A percentile compares a stretch with the other conserved stretches of the same genome.
Conservation (phyloP, 805 yeast genomes). For the Tetrapisispora fleetii region DNA sequence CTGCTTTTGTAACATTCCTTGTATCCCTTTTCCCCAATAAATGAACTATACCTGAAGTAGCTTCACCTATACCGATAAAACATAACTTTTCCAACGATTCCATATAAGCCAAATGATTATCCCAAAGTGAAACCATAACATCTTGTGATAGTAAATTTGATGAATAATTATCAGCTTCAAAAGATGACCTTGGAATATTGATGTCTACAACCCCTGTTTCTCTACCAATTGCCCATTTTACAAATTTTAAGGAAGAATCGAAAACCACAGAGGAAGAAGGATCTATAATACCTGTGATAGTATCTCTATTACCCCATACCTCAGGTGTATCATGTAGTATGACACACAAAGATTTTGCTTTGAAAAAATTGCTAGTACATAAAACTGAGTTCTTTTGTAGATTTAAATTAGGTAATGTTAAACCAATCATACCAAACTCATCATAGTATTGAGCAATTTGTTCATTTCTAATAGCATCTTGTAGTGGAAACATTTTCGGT, state of each 20-base stretch:
- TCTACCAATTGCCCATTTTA: constrained; percentile 53
- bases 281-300: constrained; percentile 68
- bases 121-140: constrained; percentile 74
- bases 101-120: constrained; percentile 73
- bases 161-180: constrained; percentile 45
- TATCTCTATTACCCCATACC: constrained; percentile 79
- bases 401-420: constrained; percentile 49
- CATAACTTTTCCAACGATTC: constrained; percentile 54
- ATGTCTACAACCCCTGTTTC: constrained; percentile 78
- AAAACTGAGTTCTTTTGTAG: constrained; percentile 30
- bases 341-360: constrained; percentile 53
- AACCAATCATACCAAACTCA: constrained; percentile 47
- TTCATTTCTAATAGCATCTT: constrained; percentile 65
- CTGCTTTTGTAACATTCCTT: constrained; percentile 57
- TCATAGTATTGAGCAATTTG: constrained; percentile 52
- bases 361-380: constrained; percentile 59
- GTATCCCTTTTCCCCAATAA: constrained; percentile 73
- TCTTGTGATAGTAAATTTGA: constrained; percentile 68
- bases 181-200: constrained; percentile 51
- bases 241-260: constrained; percentile 61
- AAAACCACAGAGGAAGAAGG: constrained; percentile 62
- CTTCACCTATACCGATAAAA: constrained; percentile 82
- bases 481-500: constrained; percentile 41
- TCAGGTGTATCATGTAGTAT: constrained; percentile 87
- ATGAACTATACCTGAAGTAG: constrained; percentile 80